Percentiles rank a stretch among this genome's conserved stretches.
phyloP scores from a whole-genome alignment of 148 eudicot species.

The Chenopodium suecicum region DNA sequence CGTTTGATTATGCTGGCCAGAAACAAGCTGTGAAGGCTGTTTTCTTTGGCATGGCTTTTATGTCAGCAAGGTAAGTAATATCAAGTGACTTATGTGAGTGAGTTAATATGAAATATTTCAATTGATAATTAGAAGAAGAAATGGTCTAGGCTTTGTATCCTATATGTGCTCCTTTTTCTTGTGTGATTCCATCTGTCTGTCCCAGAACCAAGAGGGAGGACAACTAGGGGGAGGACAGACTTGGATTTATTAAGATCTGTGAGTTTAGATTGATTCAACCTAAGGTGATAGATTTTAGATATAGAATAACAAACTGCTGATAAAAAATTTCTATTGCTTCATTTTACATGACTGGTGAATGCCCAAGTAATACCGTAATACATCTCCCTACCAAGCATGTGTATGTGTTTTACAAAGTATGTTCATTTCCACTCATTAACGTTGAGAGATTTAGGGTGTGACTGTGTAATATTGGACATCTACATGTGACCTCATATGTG shows the following conservation, averaged over 20 bases:
- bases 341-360: not conserved
- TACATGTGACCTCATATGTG: not conserved
- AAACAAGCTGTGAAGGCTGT: conserved; percentile 97
- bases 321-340: not conserved
- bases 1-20: conserved; percentile 97
- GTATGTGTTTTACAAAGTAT: no score
- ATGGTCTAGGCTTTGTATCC: not conserved
- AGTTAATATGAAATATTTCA: not conserved
- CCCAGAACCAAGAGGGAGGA: not conserved
- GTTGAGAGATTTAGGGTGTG: not conserved
- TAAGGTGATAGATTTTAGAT: not conserved
- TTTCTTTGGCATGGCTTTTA: conserved; percentile 95
- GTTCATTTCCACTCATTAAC: not conserved
- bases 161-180: not conserved
- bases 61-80: conserved; percentile 87
- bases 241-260: not conserved
- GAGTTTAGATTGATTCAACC: not conserved
- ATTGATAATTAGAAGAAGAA: not conserved
- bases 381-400: not conserved
- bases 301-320: not conserved
- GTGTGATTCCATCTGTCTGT: not conserved
- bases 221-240: not conserved
- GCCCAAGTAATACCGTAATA: not conserved
- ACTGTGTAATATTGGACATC: not conserved
- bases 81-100: not conserved